These are phyloP conservation scores for Melampsora larici-populina DNA, from an alignment of 1,284 basidiomycete genomes.

Conservation along the genomic window DNA sequence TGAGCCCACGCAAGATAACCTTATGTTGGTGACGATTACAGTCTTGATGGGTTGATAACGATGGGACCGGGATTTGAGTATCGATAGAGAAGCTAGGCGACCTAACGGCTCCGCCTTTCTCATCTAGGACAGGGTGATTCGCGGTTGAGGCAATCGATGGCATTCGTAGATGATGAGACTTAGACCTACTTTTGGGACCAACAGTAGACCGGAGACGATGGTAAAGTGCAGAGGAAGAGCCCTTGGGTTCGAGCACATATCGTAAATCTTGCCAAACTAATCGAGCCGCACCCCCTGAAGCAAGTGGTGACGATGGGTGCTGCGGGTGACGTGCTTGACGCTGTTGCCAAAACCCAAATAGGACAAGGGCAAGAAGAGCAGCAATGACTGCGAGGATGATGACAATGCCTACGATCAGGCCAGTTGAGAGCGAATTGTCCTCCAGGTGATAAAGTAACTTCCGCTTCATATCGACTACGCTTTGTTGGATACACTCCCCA, in stretches of 20 bases:
- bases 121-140: neutral
- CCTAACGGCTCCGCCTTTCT: conserved; percentile 17
- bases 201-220: conserved; percentile 14
- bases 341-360: conserved; percentile 65
- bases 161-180: neutral
- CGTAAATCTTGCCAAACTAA: conserved; percentile 69
- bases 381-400: conserved; percentile 70
- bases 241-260: conserved; percentile 57
- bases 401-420: conserved; percentile 80
- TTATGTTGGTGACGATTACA: conserved; percentile 22
- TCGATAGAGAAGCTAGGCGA: conserved; percentile 47
- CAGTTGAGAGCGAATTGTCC: conserved; percentile 62
- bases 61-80: conserved; percentile 47
- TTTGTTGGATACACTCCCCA: conserved; percentile 80
- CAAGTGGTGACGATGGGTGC: conserved; percentile 48
- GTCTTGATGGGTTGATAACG: conserved; percentile 17
- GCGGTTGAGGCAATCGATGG: neutral
- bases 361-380: conserved; percentile 61
- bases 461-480: conserved; percentile 63
- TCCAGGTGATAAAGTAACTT: conserved; percentile 43
- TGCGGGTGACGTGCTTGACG: conserved; percentile 61
- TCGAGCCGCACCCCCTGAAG: conserved; percentile 59
- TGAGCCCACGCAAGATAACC: conserved; percentile 66
- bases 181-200: conserved; percentile 1
- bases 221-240: neutral